Percentiles rank a stretch among this genome's conserved stretches.
These are phyloP conservation scores for Candida fluviatilis DNA, from an alignment of 805 yeast species.

Conservation along the genomic window DNA sequence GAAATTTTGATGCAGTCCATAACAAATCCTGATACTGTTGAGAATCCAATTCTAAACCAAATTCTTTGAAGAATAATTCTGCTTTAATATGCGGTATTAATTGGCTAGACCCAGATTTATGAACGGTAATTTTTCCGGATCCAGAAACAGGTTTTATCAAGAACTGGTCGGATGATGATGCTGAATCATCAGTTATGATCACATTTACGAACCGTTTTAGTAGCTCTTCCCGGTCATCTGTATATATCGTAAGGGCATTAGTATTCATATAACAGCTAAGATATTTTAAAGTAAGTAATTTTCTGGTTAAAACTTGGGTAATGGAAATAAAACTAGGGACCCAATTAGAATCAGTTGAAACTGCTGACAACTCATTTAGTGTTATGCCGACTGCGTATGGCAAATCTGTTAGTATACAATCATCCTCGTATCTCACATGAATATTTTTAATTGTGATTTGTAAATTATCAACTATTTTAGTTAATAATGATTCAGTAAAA, in stretches of 20 bases:
- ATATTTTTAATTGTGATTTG: constrained; percentile 89
- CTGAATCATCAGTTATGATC: constrained; percentile 27
- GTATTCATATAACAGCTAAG: constrained; percentile 85
- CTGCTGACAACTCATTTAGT: constrained; percentile 82
- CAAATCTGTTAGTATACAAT: constrained; percentile 57
- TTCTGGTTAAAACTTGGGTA: constrained; percentile 62
- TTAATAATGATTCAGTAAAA: constrained; percentile 80
- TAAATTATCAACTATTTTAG: constrained; percentile 88
- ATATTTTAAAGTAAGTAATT: constrained; percentile 69
- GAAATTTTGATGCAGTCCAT: constrained; percentile 76
- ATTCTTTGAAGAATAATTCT: constrained; percentile 79
- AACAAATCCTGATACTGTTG: constrained; percentile 79
- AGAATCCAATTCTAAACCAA: constrained; percentile 82
- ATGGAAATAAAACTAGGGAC: constrained; percentile 77
- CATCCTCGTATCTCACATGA: constrained; percentile 90
- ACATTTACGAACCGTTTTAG: constrained; percentile 45
- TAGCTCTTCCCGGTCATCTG: constrained; percentile 46
- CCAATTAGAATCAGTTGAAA: constrained; percentile 86
- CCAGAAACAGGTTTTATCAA: constrained; percentile 88
- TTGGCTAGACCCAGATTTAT: constrained; percentile 73
- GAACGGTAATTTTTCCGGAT: constrained; percentile 72
- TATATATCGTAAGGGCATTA: constrained; percentile 45
- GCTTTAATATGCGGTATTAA: constrained; percentile 64
- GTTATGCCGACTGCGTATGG: constrained; percentile 85
- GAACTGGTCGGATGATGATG: constrained; percentile 20